phyloP scores from a whole-genome alignment of 345 rosid genomes.

The sweet orange (Citrus sinensis) region DNA sequence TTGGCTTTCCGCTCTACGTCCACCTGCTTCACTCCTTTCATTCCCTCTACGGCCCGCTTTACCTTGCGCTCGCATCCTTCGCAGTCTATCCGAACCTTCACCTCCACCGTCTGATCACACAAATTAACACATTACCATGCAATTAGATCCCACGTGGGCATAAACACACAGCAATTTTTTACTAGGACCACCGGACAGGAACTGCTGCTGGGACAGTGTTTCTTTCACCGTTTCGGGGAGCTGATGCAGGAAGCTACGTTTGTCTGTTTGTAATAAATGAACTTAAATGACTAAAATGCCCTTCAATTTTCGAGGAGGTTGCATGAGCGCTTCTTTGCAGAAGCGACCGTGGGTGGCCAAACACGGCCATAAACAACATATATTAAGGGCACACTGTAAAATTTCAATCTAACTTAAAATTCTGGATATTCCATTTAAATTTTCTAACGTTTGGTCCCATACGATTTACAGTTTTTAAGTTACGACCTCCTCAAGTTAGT shows the following conservation, averaged over 20 bases:
- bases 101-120: conserved; percentile 77
- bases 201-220: not conserved
- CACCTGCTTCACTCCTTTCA: conserved; percentile 82
- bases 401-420: too few relatives aligned
- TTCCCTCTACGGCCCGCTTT: conserved; percentile 72
- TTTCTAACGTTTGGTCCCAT: too few relatives aligned
- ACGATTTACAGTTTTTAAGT: not conserved
- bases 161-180: not conserved
- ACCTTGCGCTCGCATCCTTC: conserved; percentile 97
- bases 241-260: not conserved
- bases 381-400: too few relatives aligned
- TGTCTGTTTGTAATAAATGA: not conserved
- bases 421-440: too few relatives aligned
- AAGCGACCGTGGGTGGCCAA: not conserved
- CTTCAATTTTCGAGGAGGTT: not conserved
- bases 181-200: not conserved
- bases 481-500: not conserved
- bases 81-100: conserved; percentile 85
- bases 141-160: not conserved
- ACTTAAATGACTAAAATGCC: not conserved
- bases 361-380: too few relatives aligned
- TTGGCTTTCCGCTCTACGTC: conserved; percentile 73
- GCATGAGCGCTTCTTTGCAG: not conserved
- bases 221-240: not conserved
- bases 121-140: not conserved